Base-by-base conservation (phyloP, 2,329 filamentous ascomycete species). In the Talaromyces sp. region DNA sequence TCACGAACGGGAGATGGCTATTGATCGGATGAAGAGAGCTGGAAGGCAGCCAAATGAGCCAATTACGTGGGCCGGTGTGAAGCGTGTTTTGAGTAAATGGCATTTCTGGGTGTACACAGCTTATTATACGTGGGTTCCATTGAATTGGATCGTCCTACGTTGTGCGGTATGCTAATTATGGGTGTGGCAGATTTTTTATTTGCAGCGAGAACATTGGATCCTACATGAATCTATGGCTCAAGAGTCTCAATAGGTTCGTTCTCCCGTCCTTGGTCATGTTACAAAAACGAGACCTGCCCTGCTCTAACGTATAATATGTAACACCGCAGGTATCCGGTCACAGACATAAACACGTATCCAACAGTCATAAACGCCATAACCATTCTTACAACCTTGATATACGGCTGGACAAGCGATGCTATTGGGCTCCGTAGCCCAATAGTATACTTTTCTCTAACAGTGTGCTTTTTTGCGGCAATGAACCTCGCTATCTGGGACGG, bases 191-290 rank as follows among this genome's bases (percentile, higher is more conserved):
- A 25, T 60, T 60, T 42, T 60, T 60, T 51, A 60, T 60, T 30
- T 60, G 58, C 22, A 60, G 58, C 55, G 58, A 60, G 33, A 60
- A 60, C n/a, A 60, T 60, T 36, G 58, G 58, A 39, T n/a, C 53
- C 25, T 60, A 60, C 30, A 60, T 60, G 53, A 60, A 60, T 27
- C 52, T 60, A 28, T 60, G 58, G 58, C 22, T 60, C 19, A 47
- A 55, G 39, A 60, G 53, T 28, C 52, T 60, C 19, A 19, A 60
- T 15, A 60, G 11, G 58, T 60, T 39, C 33, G 52, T 8, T 8
- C 30, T n/a, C 2, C n/a, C 15, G 15, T 55, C 32, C 0, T 25
- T 27, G 7, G 11, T 39, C 13, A 10, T 44, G 11, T 33, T 36
- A 10, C 5, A 36, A 4, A 4, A 59, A 30, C 33, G 10, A 22